Evolutionary conservation across 2,329 filamentous ascomycete species (phyloP).

Genomic region (Pseudocercospora cruenta): DNA sequence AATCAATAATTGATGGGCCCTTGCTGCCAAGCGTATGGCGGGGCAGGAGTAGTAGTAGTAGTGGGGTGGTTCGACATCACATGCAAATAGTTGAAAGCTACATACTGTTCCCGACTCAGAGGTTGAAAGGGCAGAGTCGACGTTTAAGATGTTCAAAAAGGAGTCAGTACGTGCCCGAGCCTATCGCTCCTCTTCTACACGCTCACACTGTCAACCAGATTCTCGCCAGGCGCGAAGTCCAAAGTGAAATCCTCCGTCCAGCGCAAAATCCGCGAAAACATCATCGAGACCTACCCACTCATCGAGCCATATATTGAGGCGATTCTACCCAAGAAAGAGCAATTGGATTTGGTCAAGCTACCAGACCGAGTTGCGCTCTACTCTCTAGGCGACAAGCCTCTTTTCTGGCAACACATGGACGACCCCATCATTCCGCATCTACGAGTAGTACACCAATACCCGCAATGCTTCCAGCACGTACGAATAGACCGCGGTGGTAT

Average conservation of each 20-base stretch:
- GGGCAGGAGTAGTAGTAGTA: background rate
- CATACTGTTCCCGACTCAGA: background rate
- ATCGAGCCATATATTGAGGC: slow-evolving; percentile 89
- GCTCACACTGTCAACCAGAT: slow-evolving; percentile 52
- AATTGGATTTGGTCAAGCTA: slow-evolving; percentile 88
- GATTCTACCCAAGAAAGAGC: slow-evolving; percentile 91
- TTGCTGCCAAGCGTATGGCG: background rate
- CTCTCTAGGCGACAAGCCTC: slow-evolving; percentile 72
- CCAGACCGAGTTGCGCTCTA: slow-evolving; percentile 90
- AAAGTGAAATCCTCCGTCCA: slow-evolving; percentile 98
- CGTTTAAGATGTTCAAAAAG: slow-evolving; percentile 79
- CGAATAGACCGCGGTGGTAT: slow-evolving; percentile 95
- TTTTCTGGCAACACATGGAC: slow-evolving; percentile 89
- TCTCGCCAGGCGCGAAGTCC: slow-evolving; percentile 78
- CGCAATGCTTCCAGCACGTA: slow-evolving; percentile 77
- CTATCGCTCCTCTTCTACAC: slow-evolving; percentile 42
- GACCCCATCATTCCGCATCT: slow-evolving; percentile 84
- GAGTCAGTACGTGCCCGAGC: slow-evolving; percentile 62
- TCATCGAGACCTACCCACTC: slow-evolving; percentile 82
- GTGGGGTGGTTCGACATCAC: background rate
- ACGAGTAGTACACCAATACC: slow-evolving; percentile 85
- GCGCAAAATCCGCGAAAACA: slow-evolving; percentile 78
- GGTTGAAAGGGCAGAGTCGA: background rate
- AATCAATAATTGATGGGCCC: background rate
- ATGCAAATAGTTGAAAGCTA: background rate